Base-by-base conservation (phyloP, 805 yeast species). In the Candida yuanshanica region DNA sequence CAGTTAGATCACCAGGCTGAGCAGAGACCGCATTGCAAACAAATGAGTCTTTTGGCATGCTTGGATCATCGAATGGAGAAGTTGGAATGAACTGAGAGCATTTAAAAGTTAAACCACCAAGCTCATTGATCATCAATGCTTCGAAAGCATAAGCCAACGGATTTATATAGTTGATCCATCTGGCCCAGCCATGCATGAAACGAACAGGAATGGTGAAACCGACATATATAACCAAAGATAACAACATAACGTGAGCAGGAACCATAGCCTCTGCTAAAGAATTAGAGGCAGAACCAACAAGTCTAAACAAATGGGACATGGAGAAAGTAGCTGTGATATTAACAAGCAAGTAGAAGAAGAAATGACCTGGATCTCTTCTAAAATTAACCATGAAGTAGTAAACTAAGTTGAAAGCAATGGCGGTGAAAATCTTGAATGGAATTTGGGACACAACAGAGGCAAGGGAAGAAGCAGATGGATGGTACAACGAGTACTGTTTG, bases 401-500 rank as follows among this genome's bases (percentile, higher is more conserved):
- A 20, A 76, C 63, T 35, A 79, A 48, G 33, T 70, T 55, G 58
- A 79, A 80, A 18, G 58, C 51, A 18, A 75, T 53, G 22, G 69
- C 54, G 29, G 72, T 66, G 25, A 69, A 47, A 23, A 75, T 45
- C 60, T 83, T 83, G 41, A 77, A 68, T 4, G 91, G 90, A 44
- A 84, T 59, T 38, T 77, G 81, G 4, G 85, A 71, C 4, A 81
- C 44, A 35, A 79, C 66, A 5, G 77, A 66, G 0, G 87, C 81
- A 4, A 84, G 50, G 1, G 87, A 83, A 53, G 83, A 91, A 4
- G 86, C 79, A 12, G 87, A 72, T 3, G 90, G 89, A 44, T 79
- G 78, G 57, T 82, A 86, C 43, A 84, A 70, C 0, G 87, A 79
- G 51, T 81, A 85, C 37, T 73, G 71, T 53, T 80, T 79, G 56